These are phyloP conservation scores for Acidomyces sp. DNA, from an alignment of 495 filamentous ascomycete species.

Conservation along the genomic window DNA sequence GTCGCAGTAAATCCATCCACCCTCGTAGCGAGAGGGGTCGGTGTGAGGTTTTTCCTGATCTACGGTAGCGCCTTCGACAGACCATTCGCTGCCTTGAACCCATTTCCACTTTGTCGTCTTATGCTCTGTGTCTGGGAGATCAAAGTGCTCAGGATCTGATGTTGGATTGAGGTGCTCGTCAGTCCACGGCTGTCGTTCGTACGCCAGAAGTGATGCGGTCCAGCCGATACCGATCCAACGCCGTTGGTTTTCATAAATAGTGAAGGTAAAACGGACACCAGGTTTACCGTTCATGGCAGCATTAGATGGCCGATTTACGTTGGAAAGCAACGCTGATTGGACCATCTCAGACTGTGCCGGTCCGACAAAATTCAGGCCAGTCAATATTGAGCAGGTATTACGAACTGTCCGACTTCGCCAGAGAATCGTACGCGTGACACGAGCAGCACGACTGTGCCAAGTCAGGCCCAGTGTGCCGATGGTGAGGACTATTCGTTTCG, in stretches of 20 bases:
- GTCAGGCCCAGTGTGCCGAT: conserved; percentile 71
- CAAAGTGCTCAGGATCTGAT: conserved; percentile 66
- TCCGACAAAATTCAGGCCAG: conserved; percentile 55
- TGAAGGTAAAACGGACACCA: conserved; percentile 88
- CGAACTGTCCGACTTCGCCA: conserved; percentile 77
- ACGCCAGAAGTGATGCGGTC: conserved; percentile 78
- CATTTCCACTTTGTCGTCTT: conserved; percentile 78
- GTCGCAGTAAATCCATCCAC: conserved; percentile 94
- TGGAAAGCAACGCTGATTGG: background rate
- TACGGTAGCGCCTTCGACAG: conserved; percentile 56
- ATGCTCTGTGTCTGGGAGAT: conserved; percentile 72
- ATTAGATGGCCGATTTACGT: conserved; percentile 1
- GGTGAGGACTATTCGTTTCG: conserved; percentile 64
- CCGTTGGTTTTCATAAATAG: conserved; percentile 90
- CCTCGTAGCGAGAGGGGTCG: conserved; percentile 20
- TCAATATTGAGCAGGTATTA: conserved; percentile 49
- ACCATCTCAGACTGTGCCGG: conserved; percentile 18
- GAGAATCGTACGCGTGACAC: conserved; percentile 72
- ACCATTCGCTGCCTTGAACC: conserved; percentile 74
- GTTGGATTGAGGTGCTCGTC: conserved; percentile 84
- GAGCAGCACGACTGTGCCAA: conserved; percentile 80
- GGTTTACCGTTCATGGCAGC: conserved; percentile 15
- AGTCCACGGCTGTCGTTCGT: conserved; percentile 84
- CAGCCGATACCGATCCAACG: conserved; percentile 91
- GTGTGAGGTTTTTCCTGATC: conserved; percentile 30